Evolutionary conservation across 257 asterid species (phyloP), one percentile per base, ranked within the genome.

Genomic region (Capsicum pubescens): DNA sequence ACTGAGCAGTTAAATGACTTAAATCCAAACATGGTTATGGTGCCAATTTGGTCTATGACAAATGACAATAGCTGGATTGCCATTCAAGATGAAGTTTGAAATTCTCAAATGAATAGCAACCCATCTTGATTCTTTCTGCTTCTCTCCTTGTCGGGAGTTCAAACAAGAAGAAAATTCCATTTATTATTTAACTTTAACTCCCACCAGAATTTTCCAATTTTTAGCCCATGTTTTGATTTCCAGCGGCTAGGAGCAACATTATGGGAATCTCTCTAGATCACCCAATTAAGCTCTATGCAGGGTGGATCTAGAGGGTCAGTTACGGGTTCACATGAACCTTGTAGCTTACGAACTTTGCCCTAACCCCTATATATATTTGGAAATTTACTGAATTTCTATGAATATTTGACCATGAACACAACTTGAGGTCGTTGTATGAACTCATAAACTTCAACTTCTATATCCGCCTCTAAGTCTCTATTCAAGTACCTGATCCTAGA

Each of bases 21-120:
- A 26, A 0, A 48, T 72, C 60, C 19, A 72, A 19, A 12, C 80
- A 19, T 72, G 60, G 19, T 74, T 74, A 74, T n/a, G 80, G 60
- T 74, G 60, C 39, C 80, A 48, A 48, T 48, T 72, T 44, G 19
- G 67, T 64, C 46, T 3, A 32, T 66, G 71, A 12, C 46, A 32
- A 66, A 32, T 13, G 71, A 9, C 42, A 66, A 32, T 66, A 7
- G 80, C 8, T 39, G 42, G 17, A 26, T 26, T 64, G 21, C 39
- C 77, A 15, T 44, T n/a, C 58, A 71, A 71, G 39, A 71, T 71
- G 79, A 71, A 71, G 39, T 48, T 71, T 6, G 36, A 72, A 12
- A 71, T 70, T 70, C 56, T 60, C 11, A 60, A 60, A 60, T 35
- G 67, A 21, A 21, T 60, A 60, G 13, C 36, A 19, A 60, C 35